Evolutionary conservation across 345 rosid species (phyloP).

Genomic region (Eucalyptus regnans): DNA sequence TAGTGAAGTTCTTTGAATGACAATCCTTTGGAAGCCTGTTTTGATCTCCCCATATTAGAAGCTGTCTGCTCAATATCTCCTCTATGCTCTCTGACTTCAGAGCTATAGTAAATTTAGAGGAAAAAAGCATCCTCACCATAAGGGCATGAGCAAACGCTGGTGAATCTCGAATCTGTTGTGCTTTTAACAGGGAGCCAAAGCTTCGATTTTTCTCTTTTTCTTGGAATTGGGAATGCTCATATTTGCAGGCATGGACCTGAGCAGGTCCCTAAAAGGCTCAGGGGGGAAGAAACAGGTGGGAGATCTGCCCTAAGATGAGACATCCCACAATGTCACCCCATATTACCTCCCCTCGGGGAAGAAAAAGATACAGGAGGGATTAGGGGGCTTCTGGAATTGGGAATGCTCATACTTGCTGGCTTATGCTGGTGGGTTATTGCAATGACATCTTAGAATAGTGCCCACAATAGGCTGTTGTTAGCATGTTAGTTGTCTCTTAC

Average conservation of each 20-base stretch:
- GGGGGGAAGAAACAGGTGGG: too few species aligned
- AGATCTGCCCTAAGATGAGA: too few species aligned
- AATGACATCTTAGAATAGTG: neutral
- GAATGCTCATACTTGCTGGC: neutral
- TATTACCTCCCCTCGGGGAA: too few species aligned
- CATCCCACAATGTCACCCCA: too few species aligned
- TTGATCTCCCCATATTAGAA: neutral
- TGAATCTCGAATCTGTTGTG: neutral
- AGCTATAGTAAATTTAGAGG: neutral
- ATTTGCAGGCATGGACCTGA: neutral
- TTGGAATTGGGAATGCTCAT: neutral
- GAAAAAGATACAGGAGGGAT: too few species aligned
- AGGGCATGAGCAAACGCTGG: neutral
- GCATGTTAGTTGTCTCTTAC: neutral
- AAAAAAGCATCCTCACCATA: too few species aligned
- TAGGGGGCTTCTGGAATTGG: neutral
- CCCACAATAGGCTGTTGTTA: neutral
- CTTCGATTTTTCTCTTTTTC: neutral
- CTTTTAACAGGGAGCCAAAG: neutral
- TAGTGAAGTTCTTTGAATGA: neutral
- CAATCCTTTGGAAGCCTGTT: neutral
- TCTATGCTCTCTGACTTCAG: neutral
- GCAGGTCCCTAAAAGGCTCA: too few species aligned
- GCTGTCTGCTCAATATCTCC: neutral
- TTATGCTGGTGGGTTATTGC: neutral